Conservation (phyloP, 1,284 basidiomycete genomes). For the Leccinum griseonigrum region DNA sequence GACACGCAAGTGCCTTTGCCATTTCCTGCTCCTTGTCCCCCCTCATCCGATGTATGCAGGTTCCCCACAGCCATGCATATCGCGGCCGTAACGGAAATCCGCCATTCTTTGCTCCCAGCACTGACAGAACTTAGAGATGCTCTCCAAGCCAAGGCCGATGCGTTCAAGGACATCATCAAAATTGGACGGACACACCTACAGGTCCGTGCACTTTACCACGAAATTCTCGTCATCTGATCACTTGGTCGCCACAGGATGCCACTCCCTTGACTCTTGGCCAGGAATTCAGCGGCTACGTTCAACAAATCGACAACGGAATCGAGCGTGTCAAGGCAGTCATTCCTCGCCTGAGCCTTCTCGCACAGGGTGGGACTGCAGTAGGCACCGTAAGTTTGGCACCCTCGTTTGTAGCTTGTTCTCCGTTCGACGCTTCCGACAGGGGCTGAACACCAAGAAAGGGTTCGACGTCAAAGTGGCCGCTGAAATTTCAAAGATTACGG, state of each 20-base stretch:
- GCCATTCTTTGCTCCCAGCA: conserved; percentile 80
- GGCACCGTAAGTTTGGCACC: conserved; percentile 71
- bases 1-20: conserved; percentile 69
- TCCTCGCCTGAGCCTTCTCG: conserved; percentile 87
- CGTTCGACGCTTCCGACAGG: conserved; percentile 46
- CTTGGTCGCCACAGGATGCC: conserved; percentile 68
- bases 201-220: conserved; percentile 33
- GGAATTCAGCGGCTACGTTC: conserved; percentile 98
- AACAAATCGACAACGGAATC: conserved; percentile 92
- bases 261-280: conserved; percentile 98
- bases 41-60: conserved; percentile 40
- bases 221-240: neutral
- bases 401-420: neutral
- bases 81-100: conserved; percentile 90
- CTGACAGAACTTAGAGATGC: conserved; percentile 82
- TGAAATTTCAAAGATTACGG: conserved; percentile 92
- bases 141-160: conserved; percentile 77
- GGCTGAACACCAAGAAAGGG: conserved; percentile 94
- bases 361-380: conserved; percentile 98
- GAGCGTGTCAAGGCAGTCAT: conserved; percentile 81
- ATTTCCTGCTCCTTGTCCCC: neutral
- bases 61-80: conserved; percentile 99
- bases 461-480: conserved; percentile 95
- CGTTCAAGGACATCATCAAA: conserved; percentile 93
- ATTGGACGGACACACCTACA: conserved; percentile 98